Percentiles rank a stretch among this genome's conserved stretches.
Evolutionary conservation across 495 filamentous ascomycete species (phyloP).

Genomic region (Penicillium paxilli): DNA sequence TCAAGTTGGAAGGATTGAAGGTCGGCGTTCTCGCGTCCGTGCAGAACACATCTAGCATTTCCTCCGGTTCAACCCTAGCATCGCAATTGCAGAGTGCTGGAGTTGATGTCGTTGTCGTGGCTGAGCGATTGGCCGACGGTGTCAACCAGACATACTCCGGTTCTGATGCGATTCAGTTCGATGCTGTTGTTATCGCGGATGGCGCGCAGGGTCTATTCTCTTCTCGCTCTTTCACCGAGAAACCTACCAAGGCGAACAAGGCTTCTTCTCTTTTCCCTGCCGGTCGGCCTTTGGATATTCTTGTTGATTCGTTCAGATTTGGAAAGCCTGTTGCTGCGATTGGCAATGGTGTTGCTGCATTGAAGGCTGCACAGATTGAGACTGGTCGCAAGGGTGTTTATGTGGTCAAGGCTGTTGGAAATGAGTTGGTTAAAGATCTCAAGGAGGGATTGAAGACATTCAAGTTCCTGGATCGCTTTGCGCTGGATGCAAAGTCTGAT

Average conservation of each 20-base stretch:
- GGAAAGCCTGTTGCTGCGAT: constrained; percentile 72
- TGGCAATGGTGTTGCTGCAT: constrained; percentile 44
- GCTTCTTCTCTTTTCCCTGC: constrained; percentile 58
- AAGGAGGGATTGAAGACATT: constrained; percentile 64
- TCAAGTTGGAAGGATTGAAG: constrained; percentile 62
- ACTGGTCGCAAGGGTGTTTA: constrained; percentile 53
- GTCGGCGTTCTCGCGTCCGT: constrained; percentile 65
- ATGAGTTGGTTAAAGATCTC: constrained; percentile 46
- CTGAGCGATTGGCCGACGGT: constrained; percentile 54
- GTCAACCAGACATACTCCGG: constrained; percentile 71
- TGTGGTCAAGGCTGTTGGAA: constrained; percentile 22
- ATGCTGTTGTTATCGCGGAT: constrained; percentile 63
- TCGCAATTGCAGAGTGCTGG: constrained; percentile 43
- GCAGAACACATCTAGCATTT: constrained; percentile 34
- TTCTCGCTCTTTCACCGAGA: constrained; percentile 20
- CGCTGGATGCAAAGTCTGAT: constrained; percentile 25
- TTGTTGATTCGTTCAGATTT: constrained; percentile 65
- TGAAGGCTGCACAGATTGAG: constrained; percentile 44
- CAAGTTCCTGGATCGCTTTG: constrained; percentile 58
- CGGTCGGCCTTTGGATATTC: constrained; percentile 62
- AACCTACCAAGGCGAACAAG: constrained; percentile 6
- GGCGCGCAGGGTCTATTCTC: constrained; percentile 58
- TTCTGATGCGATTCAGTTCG: constrained; percentile 70
- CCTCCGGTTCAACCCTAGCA: constrained; percentile 50
- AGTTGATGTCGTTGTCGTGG: constrained; percentile 62